Conservation (phyloP, 2,329 filamentous ascomycete genomes). For the Tothia fuscella region DNA sequence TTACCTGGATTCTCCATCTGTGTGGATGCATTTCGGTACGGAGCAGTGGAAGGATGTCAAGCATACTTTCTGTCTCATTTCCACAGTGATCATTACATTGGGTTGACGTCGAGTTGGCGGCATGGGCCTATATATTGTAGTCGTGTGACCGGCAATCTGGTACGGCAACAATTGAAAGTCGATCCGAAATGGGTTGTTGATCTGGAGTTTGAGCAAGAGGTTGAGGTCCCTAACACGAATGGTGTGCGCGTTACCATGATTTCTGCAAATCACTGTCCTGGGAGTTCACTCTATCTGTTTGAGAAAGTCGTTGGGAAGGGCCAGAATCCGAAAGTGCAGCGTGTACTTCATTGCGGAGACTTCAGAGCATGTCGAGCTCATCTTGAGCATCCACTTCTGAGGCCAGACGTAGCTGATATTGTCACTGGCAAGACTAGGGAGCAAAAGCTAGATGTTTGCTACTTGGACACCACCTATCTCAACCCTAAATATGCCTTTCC, state of each 20-base stretch:
- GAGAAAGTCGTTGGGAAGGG: constrained; percentile 61
- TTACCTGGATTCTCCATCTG: constrained; percentile 86
- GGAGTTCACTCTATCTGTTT: constrained; percentile 86
- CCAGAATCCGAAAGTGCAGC: constrained; percentile 49
- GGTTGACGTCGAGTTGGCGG: constrained; percentile 74
- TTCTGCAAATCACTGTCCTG: constrained; percentile 90
- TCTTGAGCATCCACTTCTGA: constrained; percentile 67
- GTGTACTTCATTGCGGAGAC: constrained; percentile 89
- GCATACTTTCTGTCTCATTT: constrained; percentile 98
- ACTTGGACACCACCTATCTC: constrained; percentile 93
- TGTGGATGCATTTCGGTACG: constrained; percentile 93
- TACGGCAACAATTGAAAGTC: constrained; percentile 74
- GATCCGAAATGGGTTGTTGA: constrained; percentile 75
- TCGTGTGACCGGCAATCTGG: constrained; percentile 78
- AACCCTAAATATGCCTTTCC: constrained; percentile 95
- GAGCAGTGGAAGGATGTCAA: constrained; percentile 79
- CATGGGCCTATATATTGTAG: constrained; percentile 97
- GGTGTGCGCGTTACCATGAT: constrained; percentile 90
- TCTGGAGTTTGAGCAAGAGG: constrained; percentile 70
- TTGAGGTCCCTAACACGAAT: constrained; percentile 69
- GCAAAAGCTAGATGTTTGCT: constrained; percentile 89
- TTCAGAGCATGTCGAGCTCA: constrained; percentile 85
- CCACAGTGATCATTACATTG: constrained; percentile 94
- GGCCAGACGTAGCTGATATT: constrained; percentile 59
- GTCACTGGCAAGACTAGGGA: constrained; percentile 60